Conservation (phyloP, 345 rosid genomes). For the Lagerstroemia speciosa region DNA sequence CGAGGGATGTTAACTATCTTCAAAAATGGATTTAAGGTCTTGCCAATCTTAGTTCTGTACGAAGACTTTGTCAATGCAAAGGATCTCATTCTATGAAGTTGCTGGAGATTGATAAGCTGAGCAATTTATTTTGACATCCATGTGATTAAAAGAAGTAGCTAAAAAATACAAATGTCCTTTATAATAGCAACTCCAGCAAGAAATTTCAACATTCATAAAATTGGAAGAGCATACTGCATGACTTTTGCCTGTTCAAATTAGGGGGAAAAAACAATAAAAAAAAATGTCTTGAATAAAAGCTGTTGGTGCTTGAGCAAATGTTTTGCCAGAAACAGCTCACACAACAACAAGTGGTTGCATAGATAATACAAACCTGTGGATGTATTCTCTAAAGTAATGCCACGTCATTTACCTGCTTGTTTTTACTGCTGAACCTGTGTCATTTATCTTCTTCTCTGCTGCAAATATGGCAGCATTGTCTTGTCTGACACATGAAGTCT, state of each 20-base stretch:
- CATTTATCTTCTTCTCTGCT: slow-evolving; percentile 82
- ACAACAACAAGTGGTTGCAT: background rate
- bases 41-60: background rate
- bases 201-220: background rate
- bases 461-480: slow-evolving; percentile 96
- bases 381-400: background rate
- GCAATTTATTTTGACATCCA: background rate
- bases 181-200: too few relatives aligned
- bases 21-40: background rate
- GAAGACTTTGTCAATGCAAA: background rate
- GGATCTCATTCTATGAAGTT: background rate
- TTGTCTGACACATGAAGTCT: slow-evolving; percentile 88
- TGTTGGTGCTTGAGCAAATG: background rate
- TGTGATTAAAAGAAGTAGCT: background rate
- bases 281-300: background rate
- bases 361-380: background rate
- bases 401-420: slow-evolving; percentile 57
- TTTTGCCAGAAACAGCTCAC: background rate
- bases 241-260: background rate
- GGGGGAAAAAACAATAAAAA: too few relatives aligned
- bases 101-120: background rate
- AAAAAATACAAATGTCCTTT: background rate
- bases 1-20: background rate
- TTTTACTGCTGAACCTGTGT: slow-evolving; percentile 94
- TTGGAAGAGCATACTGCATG: background rate